Evolutionary conservation across 78 protist species (phyloP).

Genomic region (Polysphondylium violaceum): DNA sequence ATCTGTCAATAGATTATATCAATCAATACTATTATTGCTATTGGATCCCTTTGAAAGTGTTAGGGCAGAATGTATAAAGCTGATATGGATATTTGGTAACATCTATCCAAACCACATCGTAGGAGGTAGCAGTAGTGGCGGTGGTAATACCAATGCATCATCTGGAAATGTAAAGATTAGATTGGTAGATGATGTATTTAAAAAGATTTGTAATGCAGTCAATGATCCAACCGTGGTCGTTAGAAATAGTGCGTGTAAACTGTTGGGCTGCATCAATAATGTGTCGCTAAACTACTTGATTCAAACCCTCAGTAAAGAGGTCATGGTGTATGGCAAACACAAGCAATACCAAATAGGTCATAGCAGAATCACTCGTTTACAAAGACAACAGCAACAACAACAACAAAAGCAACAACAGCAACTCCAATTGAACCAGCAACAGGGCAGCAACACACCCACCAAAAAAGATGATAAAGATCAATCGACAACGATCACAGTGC

Average conservation of each 20-base stretch:
- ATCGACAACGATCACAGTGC: neutral
- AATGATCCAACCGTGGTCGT: slow-evolving; percentile 71
- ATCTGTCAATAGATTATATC: slow-evolving; percentile 30
- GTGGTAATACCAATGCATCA: no score
- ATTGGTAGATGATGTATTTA: slow-evolving; percentile 77
- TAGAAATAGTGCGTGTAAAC: slow-evolving; percentile 75
- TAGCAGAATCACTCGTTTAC: slow-evolving; percentile 12
- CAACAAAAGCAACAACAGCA: slow-evolving; percentile 30
- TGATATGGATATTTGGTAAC: slow-evolving; percentile 77
- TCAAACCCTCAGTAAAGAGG: slow-evolving; percentile 81
- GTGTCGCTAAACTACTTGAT: slow-evolving; percentile 66
- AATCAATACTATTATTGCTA: slow-evolving; percentile 8
- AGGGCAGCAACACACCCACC: neutral
- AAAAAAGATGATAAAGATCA: neutral
- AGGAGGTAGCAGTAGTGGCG: slow-evolving; percentile 8
- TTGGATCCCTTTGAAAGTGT: slow-evolving; percentile 69
- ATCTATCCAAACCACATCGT: slow-evolving; percentile 37
- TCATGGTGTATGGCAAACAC: slow-evolving; percentile 38
- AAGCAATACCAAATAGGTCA: slow-evolving; percentile 72
- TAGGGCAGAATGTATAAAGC: slow-evolving; percentile 73
- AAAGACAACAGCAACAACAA: slow-evolving; percentile 38
- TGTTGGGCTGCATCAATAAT: slow-evolving; percentile 70
- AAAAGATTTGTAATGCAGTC: slow-evolving; percentile 80
- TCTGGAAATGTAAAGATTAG: slow-evolving; percentile 37
- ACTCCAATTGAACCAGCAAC: slow-evolving; percentile 24